Evolutionary conservation across 768 basidiomycete species (phyloP), one percentile per base, ranked within the genome.

Genomic region (Boletus barrowsii): DNA sequence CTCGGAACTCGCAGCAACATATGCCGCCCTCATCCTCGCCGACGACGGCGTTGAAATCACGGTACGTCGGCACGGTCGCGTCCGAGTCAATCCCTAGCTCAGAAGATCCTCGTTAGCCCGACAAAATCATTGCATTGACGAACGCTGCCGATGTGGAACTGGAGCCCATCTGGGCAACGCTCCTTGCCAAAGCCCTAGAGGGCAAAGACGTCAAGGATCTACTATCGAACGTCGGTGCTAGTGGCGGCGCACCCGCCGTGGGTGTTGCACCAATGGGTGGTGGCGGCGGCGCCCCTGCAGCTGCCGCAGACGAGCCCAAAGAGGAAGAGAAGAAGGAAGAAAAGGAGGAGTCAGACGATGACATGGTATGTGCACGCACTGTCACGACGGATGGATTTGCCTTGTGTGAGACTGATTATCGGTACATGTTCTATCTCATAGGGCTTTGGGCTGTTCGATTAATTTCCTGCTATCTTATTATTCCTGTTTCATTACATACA

Each of bases 401-500:
- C 2, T 29, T 9, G 9, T 29, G 29, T n/a, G 29, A 22, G 44
- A 11, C 47, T 62, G 33, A 54, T 35, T 5, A 15, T 18, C 35
- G 39, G 32, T 26, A 26, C 26, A 6, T 6, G 26, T 26, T 26
- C 26, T 26, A 29, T 22, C 22, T 22, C 40, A 10, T 59, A 92
- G 93, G 93, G 93, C 80, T 94, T 96, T 83, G 92, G 93, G 78
- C 83, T 96, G 59, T 96, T 96, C 86, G 92, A 95, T 77, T 94
- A 80, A 81, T 74, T 63, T 65, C 17, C 57, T 53, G 49, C 37
- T 67, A 70, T 63, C 51, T 62, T 68, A 68, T 72, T 65, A 57
- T 59, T 55, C 42, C 48, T 53, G 51, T 49, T 22, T 47, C 55
- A 43, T 55, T 53, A 59, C 55, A 42, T 58, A 52, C 54, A 62